Base-by-base conservation (phyloP, 768 basidiomycete genomes). In the Rhodotorula graminis region DNA sequence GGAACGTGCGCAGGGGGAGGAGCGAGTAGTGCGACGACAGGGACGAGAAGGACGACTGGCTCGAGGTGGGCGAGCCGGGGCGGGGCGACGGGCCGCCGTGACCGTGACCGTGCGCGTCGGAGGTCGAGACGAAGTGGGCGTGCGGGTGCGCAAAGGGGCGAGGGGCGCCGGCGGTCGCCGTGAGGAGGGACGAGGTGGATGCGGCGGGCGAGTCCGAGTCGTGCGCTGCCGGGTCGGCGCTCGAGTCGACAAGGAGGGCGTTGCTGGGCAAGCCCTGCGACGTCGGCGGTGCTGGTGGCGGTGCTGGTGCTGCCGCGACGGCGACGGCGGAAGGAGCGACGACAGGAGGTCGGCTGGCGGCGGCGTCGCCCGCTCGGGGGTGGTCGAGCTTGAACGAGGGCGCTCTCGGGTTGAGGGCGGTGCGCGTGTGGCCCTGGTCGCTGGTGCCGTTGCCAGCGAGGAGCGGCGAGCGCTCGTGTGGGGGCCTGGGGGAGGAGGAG, bases 1-100 rank as follows among this genome's bases (percentile, higher is more conserved):
- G 65, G 52, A 78, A 63, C 14, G 71, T 59, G 44, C 65, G 61
- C 18, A 63, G 64, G 18, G 69, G 68, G 46, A 72, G 66, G 29
- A 62, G 70, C 27, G 50, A 68, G 56, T 40, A 59, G 47, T 61
- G 70, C 21, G 73, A 69, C 19, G 67, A 64, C 55, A 69, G 47
- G 37, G 65, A 64, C 37, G 72, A 63, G 40, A 47, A 1, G 23
- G 53, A 61, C 31, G 64, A 55, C 3, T 9, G 18, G 42, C 27
- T 27, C 23, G 57, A 49, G n/a, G 29, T 25, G 23, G 47, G 25
- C 7, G 57, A 50, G 5, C 25, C 33, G 12, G 57, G 8, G 50
- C 19, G 31, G 31, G 49, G 33, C 33, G 62, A 21, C 49, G 62
- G 6, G 1, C n/a, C 21, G 0, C 14, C 47, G 47, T 49, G 1